phyloP scores from a whole-genome alignment of 805 yeast genomes.

The Myxozyma kluyveri region DNA sequence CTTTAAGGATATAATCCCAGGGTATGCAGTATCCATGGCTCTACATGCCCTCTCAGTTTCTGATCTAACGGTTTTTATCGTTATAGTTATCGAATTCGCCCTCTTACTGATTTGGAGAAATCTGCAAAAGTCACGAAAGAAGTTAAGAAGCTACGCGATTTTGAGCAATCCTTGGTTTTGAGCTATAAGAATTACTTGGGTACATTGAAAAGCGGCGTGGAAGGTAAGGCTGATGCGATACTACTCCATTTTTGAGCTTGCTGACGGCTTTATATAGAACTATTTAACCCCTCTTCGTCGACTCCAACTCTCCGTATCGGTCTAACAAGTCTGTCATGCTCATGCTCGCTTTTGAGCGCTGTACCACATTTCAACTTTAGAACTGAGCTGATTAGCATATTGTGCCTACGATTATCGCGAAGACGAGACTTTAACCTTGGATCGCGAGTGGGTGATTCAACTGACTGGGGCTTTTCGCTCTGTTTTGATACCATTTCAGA shows the following conservation, averaged over 20 bases:
- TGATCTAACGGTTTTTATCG: neutral
- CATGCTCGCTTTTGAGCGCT: constrained; percentile 68
- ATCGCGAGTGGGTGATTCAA: neutral
- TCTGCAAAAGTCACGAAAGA: constrained; percentile 81
- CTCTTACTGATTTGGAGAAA: constrained; percentile 75
- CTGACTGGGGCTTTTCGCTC: constrained; percentile 49
- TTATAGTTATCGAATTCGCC: constrained; percentile 59
- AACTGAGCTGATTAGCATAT: constrained; percentile 64
- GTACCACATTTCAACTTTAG: constrained; percentile 79
- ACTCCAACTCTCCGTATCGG: constrained; percentile 34
- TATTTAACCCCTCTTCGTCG: constrained; percentile 27
- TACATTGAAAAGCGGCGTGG: constrained; percentile 46
- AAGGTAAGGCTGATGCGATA: no score
- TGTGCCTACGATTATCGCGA: constrained; percentile 66
- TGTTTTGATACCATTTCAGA: constrained; percentile 65
- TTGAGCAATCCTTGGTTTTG: constrained; percentile 72
- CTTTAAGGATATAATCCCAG: constrained; percentile 81
- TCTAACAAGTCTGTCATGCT: constrained; percentile 60
- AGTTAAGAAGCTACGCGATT: constrained; percentile 68
- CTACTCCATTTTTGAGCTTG: no score
- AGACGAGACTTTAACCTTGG: constrained; percentile 31
- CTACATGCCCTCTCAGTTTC: neutral
- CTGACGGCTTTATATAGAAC: neutral
- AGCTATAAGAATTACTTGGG: constrained; percentile 69
- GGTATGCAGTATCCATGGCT: constrained; percentile 40